Evolutionary conservation across 805 yeast genomes (phyloP), one percentile per base, ranked within the genome.

Genomic region (Ogataea allantospora): DNA sequence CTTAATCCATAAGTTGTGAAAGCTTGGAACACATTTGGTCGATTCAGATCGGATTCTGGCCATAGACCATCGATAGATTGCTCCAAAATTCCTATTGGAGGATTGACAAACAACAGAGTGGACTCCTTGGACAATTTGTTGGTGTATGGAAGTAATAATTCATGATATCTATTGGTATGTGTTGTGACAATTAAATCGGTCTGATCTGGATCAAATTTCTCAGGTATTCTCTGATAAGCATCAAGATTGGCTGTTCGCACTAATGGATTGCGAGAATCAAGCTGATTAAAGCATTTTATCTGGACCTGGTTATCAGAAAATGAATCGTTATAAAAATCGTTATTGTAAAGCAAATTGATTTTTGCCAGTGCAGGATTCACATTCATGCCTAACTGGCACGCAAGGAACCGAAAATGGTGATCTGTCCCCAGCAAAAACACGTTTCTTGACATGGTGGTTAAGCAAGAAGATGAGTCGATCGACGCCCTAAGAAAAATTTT

Each of bases 81-180:
- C 11, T 53, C 53, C 4, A 51, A 27, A 7, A 34, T 27, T 7
- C 54, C 58, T 10, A 50, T 40, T 13, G 36, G 23, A 1, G 62
- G 58, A 36, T 57, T 47, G 9, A 58, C 44, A 27, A 58, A 44
- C 3, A 57, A n/a, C 5, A 58, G 15, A 27, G 46, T 54, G 7
- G 62, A 43, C 8, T 49, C 32, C 11, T 28, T 22, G 0, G 47
- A 14, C n/a, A 55, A 43, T 16, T 38, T 28, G 3, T 28, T 29
- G 27, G 18, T 34, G 40, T 43, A 46, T 4, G 14, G 28, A 10
- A 32, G n/a, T 10, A 51, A 20, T 19, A 21, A 17, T 7, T 34
- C 11, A 6, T 20, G 35, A 3, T 37, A 13, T 7, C 34, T 38
- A 3, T 35, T 11, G 6, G 42, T 40, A 17, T 18, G 36, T 21